Base-by-base conservation (phyloP, 805 yeast genomes). In the Grigorovia humatica region DNA sequence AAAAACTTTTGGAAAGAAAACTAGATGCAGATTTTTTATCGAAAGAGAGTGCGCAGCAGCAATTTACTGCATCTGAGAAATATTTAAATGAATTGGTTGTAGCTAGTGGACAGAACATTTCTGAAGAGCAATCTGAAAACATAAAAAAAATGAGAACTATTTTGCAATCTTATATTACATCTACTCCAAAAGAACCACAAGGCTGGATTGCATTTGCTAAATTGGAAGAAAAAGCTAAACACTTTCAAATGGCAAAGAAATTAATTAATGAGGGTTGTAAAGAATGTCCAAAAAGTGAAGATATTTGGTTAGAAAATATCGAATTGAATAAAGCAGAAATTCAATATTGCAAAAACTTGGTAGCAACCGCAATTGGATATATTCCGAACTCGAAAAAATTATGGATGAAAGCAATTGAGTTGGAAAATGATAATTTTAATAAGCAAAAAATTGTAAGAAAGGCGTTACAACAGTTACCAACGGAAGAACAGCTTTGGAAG, bases 121-220 rank as follows among this genome's bases (percentile, higher is more conserved):
- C 49, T 18, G 54, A 54, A 9, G 58, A 64, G 1, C 70, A 70
- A 52, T 57, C 77, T 42, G 86, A 81, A 4, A 90, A 86, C 55
- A 66, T 82, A 2, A 70, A 71, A 45, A 80, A 78, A 54, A 79
- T 82, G 41, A 70, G 93, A 41, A 61, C 73, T 2, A 70, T 88
- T 9, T 72, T 90, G 46, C 70, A 77, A n/a, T 82, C 88, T 2
- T 75, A 86, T 56, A 74, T 95, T 40, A 79, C 77, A 56, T 70
- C 88, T 0, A 84, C 87, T 58, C 96, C 97, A 0, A 67, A 70
- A 44, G 83, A 81, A 52, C 78, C 95, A 0, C 78, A 78, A 47
- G 86, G 85, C 4, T 91, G 96, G 96, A 85, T 91, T 20, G 88
- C 95, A 0, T 79, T 88, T 47, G 95, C 96, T 0, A 69, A 88